Base-by-base conservation (phyloP, 2,329 filamentous ascomycete species). In the Stachybotrys elegans region DNA sequence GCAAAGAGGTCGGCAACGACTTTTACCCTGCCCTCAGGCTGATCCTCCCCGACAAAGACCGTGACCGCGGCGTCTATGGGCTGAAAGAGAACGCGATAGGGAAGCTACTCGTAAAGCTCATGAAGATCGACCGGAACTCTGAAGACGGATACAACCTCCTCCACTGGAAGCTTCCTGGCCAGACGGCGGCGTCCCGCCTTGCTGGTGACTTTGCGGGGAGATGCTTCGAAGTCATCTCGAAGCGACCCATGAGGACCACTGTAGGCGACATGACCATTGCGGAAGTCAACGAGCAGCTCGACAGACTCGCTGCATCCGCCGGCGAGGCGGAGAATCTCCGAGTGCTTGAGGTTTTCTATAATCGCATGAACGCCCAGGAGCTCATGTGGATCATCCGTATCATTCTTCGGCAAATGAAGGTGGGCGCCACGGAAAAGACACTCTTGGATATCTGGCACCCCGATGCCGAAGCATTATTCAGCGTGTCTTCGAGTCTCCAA, bases 301-400 rank as follows among this genome's bases (percentile, higher is more conserved):
- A 98, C 62, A 76, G 78, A 54, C 73, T 98, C 22, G 83, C 90
- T 0, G 77, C 77, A 2, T 84, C 85, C 1, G 78, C 81, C 0
- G 87, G 87, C 42, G 92, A 97, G 68, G 78, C 86, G n/a, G 79
- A 92, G 49, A 92, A 97, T 55, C 61, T 89, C 32, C 83, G 83
- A 0, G 85, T 98, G 25, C 80, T 97, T 53, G 78, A 86, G 50
- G 76, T 82, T 5, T 95, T 97, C 59, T 97, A 97, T 64, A 78
- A 83, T 37, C 78, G 80, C 20, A 97, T 97, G 93, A 94, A 94
- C 54, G 79, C 93, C 0, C 87, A 95, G 51, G 93, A 98, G 67
- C 69, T 98, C 52, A 84, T 87, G 70, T 98, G 93, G 93, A 72
- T 97, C 44, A 88, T 98, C 49, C 85, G 92, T 13, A 96, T 98